Base-by-base conservation (phyloP, 2,329 filamentous ascomycete genomes). In the Aspergillus jensenii region DNA sequence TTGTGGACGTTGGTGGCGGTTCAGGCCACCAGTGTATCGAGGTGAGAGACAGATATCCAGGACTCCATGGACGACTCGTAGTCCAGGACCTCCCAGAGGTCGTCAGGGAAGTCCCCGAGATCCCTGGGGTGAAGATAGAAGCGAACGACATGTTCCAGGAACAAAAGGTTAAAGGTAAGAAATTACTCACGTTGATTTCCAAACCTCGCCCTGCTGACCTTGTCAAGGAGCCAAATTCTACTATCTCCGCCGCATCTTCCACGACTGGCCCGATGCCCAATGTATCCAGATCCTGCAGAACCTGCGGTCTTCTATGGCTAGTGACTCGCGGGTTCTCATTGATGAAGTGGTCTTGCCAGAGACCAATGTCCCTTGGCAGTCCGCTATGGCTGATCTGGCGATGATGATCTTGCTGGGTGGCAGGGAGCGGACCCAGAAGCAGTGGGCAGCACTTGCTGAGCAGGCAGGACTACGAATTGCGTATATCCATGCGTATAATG, bases 301-400 rank as follows among this genome's bases (percentile, higher is more conserved):
- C 14, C 59, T 76, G 8, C 59, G 59, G 1, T 58, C 65, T 0
- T 43, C 47, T 4, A 56, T 59, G 57, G 27, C 25, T 15, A 31
- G 31, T 9, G 48, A 73, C 4, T 78, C 76, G 0, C 63, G 67
- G 14, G 68, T 81, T 21, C 59, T 81, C 21, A 75, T 81, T 49
- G 74, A 78, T 53, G 79, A 81, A n/a, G 68, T 76, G 21, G 73
- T 80, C 3, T 45, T 81, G 8, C 75, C 76, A 1, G 64, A 77
- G 27, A 62, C 46, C 12, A 59, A 58, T 1, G 63, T 62, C 3
- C 52, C 58, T 37, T 68, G 59, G 65, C 60, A 62, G 46, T 52
- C 58, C 0, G 56, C 63, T 1, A 31, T 63, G 65, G 58, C 59
- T 0, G 65, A 68, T 48, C 27, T 67, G 11, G 33, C 53, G 1